Conservation (phyloP, 1,139 yeast species). For the Pichia sp. region DNA sequence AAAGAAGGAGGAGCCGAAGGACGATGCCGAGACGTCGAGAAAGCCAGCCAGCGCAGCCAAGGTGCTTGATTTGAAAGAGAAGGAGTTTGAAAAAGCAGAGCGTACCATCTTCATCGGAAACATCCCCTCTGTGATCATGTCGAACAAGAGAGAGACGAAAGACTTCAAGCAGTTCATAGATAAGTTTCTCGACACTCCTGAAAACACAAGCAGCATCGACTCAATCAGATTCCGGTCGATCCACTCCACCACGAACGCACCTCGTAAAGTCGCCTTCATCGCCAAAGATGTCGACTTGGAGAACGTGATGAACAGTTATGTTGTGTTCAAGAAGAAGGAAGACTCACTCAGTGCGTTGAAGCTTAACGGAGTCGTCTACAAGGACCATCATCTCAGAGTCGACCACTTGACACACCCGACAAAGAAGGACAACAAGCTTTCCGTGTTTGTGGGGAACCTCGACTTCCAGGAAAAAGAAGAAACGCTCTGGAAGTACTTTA, state of each 20-base stretch:
- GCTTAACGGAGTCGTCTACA: constrained; percentile 67
- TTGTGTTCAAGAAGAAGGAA: constrained; percentile 58
- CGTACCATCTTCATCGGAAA: constrained; percentile 90
- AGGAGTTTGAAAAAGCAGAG: constrained; percentile 79
- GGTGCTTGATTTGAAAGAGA: constrained; percentile 54
- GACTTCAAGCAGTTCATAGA: constrained; percentile 60
- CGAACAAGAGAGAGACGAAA: constrained; percentile 59
- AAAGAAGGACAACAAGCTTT: constrained; percentile 75
- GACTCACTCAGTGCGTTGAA: constrained; percentile 50
- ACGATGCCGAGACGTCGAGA: constrained; percentile 20
- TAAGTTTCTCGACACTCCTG: constrained; percentile 30
- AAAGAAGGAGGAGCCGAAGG: constrained; percentile 22
- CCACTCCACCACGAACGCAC: constrained; percentile 81
- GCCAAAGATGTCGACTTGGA: constrained; percentile 72
- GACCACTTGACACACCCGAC: constrained; percentile 92
- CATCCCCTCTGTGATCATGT: constrained; percentile 61
- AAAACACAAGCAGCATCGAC: constrained; percentile 37
- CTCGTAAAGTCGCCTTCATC: constrained; percentile 88
- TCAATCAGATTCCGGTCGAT: constrained; percentile 89
- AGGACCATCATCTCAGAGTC: constrained; percentile 75
- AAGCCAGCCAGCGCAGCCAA: constrained; percentile 26
- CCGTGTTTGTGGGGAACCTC: constrained; percentile 89
- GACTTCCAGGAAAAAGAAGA: constrained; percentile 94
- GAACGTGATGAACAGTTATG: constrained; percentile 81
- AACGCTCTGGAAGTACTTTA: constrained; percentile 79